Conservation (phyloP, 176 grass and related monocot species). For the Coix lacrymajobi region DNA sequence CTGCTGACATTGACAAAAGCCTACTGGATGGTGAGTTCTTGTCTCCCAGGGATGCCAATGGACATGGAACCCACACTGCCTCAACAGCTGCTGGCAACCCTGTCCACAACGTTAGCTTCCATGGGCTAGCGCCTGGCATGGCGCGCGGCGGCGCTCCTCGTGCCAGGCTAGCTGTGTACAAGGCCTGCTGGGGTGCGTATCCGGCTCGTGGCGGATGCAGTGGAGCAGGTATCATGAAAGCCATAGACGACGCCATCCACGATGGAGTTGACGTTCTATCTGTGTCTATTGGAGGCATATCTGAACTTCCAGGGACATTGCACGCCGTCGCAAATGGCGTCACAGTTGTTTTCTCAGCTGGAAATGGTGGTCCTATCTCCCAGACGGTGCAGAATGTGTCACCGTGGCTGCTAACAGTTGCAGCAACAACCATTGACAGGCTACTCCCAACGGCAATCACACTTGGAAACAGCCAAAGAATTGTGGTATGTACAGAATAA, state of each 20-base stretch:
- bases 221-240: constrained; percentile 14
- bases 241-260: constrained; percentile 48
- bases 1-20: neutral
- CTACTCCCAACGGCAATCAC: constrained; percentile 23
- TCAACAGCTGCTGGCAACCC: constrained; percentile 42
- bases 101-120: constrained; percentile 23
- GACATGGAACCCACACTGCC: constrained; percentile 58
- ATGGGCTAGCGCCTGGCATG: constrained; percentile 30
- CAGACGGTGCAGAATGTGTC: constrained; percentile 19
- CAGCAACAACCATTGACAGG: constrained; percentile 48
- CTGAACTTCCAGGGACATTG: neutral
- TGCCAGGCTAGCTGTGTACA: constrained; percentile 45
- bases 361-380: constrained; percentile 22
- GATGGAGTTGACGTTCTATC: constrained; percentile 59
- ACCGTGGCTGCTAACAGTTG: constrained; percentile 58
- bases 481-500: constrained; percentile 23
- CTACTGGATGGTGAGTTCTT: constrained; percentile 11
- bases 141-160: constrained; percentile 39
- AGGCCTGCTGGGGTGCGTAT: constrained; percentile 31
- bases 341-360: constrained; percentile 44
- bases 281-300: constrained; percentile 5
- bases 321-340: constrained; percentile 47
- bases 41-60: constrained; percentile 36
- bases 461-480: constrained; percentile 1
- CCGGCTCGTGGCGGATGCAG: neutral